Percentiles rank a stretch among this genome's conserved stretches.
These are phyloP conservation scores for Gentiana straminea DNA, from an alignment of 257 asterid genomes.

Conservation along the genomic window DNA sequence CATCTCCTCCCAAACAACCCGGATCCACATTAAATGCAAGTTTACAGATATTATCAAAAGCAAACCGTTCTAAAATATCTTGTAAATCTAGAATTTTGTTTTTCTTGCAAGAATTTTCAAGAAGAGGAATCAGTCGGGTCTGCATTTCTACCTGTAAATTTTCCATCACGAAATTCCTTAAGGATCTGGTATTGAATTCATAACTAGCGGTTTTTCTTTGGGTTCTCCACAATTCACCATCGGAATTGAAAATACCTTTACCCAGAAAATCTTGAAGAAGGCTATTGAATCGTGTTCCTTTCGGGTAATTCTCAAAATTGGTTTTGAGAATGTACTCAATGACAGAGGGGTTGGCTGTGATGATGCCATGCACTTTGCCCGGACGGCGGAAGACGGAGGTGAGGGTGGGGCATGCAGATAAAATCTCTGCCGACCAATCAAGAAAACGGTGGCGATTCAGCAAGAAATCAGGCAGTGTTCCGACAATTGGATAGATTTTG, in stretches of 20 bases:
- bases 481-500: constrained; percentile 42
- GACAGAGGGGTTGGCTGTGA: constrained; percentile 57
- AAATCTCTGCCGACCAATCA: constrained; percentile 59
- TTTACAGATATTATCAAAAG: constrained; percentile 74
- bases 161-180: constrained; percentile 61
- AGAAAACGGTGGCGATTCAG: constrained; percentile 79
- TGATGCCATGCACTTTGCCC: constrained; percentile 56
- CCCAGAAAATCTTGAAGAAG: constrained; percentile 71
- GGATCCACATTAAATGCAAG: constrained; percentile 75
- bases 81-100: constrained; percentile 44
- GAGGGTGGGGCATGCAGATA: constrained; percentile 41
- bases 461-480: constrained; percentile 65
- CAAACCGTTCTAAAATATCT: constrained; percentile 64
- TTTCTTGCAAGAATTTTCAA: constrained; percentile 22
- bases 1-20: constrained; percentile 61
- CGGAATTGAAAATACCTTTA: constrained; percentile 64
- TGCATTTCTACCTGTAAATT: constrained; percentile 42
- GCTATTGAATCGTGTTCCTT: constrained; percentile 49
- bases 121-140: constrained; percentile 43
- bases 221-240: constrained; percentile 52
- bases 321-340: constrained; percentile 70
- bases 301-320: constrained; percentile 66
- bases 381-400: constrained; percentile 69
- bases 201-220: constrained; percentile 85
- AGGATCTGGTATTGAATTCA: constrained; percentile 80